phyloP scores from a whole-genome alignment of 2,329 filamentous ascomycete genomes.

The Zasmidium angulare region DNA sequence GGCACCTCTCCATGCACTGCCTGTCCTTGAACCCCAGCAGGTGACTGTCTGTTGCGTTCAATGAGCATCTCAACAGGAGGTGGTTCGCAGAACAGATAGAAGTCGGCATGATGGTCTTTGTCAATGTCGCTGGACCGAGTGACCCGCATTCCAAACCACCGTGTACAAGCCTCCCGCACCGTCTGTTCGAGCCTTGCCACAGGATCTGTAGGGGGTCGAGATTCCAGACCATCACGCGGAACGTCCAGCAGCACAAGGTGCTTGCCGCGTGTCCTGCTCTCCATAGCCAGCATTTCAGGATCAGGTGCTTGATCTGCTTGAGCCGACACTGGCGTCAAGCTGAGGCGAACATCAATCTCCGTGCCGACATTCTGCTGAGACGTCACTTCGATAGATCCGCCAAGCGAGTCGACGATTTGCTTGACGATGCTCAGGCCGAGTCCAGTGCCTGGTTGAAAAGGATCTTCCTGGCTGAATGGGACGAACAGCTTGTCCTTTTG shows the following conservation, averaged over 20 bases:
- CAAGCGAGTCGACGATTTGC: conserved; percentile 57
- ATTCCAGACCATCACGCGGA: not conserved
- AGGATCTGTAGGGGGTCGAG: conserved; percentile 8
- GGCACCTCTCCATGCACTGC: conserved; percentile 15
- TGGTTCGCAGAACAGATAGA: conserved; percentile 27
- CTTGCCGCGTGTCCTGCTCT: conserved; percentile 15
- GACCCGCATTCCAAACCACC: conserved; percentile 27
- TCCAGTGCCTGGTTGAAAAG: conserved; percentile 35
- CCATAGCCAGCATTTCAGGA: conserved; percentile 1
- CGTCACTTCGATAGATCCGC: conserved; percentile 58
- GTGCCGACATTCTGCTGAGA: conserved; percentile 44
- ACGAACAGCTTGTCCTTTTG: conserved; percentile 32
- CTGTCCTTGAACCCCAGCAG: not conserved
- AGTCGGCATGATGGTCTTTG: conserved; percentile 19
- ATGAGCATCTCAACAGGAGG: conserved; percentile 23
- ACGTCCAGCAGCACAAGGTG: conserved; percentile 25
- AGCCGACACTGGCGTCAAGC: conserved; percentile 1
- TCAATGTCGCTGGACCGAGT: conserved; percentile 15
- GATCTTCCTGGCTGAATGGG: conserved; percentile 37
- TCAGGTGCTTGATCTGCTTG: not conserved
- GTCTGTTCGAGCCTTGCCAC: conserved; percentile 22
- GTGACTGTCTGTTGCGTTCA: conserved; percentile 2
- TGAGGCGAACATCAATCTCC: conserved; percentile 24
- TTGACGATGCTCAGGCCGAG: conserved; percentile 39
- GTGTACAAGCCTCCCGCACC: conserved; percentile 18